phyloP scores from a whole-genome alignment of 2,329 filamentous ascomycete species.

The Sphaerulina musiva region DNA sequence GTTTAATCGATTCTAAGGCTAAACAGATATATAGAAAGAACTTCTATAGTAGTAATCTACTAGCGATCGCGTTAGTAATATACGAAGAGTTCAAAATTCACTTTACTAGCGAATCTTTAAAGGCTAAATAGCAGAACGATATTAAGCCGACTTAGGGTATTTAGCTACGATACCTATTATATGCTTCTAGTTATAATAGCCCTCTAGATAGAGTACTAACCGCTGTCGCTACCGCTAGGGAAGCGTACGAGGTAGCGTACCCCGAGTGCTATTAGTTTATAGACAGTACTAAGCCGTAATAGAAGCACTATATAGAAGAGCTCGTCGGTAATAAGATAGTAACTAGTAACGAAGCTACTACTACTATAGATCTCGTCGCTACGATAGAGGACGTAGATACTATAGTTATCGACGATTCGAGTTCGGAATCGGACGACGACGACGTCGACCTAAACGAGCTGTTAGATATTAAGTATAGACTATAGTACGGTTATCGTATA shows the following conservation, averaged over 20 bases:
- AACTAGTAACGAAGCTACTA: background rate
- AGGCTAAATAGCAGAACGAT: background rate
- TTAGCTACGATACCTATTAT: background rate
- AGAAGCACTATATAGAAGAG: background rate
- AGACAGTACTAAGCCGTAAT: background rate
- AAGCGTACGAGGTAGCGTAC: background rate
- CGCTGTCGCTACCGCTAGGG: background rate
- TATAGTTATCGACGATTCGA: background rate
- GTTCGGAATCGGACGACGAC: background rate
- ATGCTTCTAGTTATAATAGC: background rate
- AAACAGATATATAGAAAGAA: background rate
- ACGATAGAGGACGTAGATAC: background rate
- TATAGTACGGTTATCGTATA: background rate
- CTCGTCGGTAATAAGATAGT: background rate
- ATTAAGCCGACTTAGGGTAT: background rate
- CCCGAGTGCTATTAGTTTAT: background rate
- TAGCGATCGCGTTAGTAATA: background rate
- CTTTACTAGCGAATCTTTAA: background rate
- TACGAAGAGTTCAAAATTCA: background rate
- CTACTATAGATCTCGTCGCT: background rate
- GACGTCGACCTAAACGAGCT: background rate
- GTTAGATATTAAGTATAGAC: background rate
- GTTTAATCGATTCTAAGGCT: background rate
- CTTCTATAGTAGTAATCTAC: background rate
- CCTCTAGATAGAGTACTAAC: background rate